Base-by-base conservation (phyloP, 495 filamentous ascomycete genomes). In the Penicillium angulare region DNA sequence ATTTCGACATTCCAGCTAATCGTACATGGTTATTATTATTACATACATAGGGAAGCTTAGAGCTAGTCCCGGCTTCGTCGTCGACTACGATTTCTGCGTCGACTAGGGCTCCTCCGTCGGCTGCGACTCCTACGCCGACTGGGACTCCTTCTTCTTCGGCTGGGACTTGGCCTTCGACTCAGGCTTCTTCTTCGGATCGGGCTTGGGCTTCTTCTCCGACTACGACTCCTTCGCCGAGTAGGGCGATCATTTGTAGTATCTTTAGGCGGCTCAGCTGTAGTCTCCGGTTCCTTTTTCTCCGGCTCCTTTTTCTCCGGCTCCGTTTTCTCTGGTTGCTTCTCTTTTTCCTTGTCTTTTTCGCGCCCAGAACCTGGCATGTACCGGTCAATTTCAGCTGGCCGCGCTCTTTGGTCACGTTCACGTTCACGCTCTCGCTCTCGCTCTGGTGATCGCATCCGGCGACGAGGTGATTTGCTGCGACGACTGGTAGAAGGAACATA, bases 351-450 rank as follows among this genome's bases (percentile, higher is more conserved):
- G 13, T 66, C 68, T 9, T 64, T 55, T 16, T 65, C 61, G 12
- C 61, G 55, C n/a, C 70, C 71, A 21, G 55, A 65, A n/a, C 49
- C 55, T 15, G 79, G 79, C n/a, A 81, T 72, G 52, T 83, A 82
- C 6, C 79, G 74, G 61, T 83, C 78, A 52, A 79, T 77, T 7
- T 80, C 74, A 17, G 69, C 61, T 23, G 63, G 64, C 3, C 64
- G 47, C 12, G 41, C 17, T 42, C 51, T 50, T 40, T 46, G 47
- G 5, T 59, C 56, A 26, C 61, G 54, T 17, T 74, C 67, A 38
- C 62, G 68, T 4, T 70, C 73, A 24, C 73, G 67, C 1, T 68
- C 56, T 22, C 73, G 67, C 7, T 31, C 27, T 21, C 61, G 54
- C 18, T 74, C 67, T 39, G 64, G 68, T 5, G 71, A 74, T 26